phyloP scores from a whole-genome alignment of 2,329 filamentous ascomycete species.

The Clarireedia hainanense region DNA sequence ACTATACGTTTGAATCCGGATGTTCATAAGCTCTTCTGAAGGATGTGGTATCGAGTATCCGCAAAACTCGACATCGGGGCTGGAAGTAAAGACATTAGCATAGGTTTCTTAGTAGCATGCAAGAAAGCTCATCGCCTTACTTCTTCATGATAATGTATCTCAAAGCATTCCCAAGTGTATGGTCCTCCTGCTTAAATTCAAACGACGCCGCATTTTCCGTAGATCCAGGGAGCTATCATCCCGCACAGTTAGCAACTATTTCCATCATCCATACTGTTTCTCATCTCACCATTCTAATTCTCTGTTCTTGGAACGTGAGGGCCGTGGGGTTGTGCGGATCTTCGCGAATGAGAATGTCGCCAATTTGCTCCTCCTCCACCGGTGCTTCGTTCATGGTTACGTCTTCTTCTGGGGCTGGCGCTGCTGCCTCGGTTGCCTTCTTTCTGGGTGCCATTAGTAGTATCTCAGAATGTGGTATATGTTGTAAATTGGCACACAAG shows the following conservation, averaged over 20 bases:
- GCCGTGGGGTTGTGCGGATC: constrained; percentile 14
- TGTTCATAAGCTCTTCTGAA: constrained; percentile 92
- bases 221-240: constrained; percentile 1
- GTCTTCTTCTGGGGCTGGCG: constrained; percentile 17
- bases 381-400: constrained; percentile 23
- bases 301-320: constrained; percentile 18
- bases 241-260: neutral
- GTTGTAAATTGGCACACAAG: constrained; percentile 2
- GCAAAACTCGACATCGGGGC: constrained; percentile 94
- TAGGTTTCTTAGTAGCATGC: neutral
- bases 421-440: constrained; percentile 12
- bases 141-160: constrained; percentile 99
- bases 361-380: neutral
- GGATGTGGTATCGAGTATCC: constrained; percentile 97
- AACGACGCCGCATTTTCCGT: constrained; percentile 82
- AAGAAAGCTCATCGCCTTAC: constrained; percentile 41
- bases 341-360: constrained; percentile 4
- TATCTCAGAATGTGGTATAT: neutral
- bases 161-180: constrained; percentile 90
- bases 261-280: neutral
- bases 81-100: constrained; percentile 32
- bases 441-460: constrained; percentile 21
- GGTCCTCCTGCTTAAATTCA: constrained; percentile 87
- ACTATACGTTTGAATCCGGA: constrained; percentile 97
- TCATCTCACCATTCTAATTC: constrained; percentile 24